Base-by-base conservation (phyloP, 169 alveolate genomes). In the Plasmodium berghei region DNA sequence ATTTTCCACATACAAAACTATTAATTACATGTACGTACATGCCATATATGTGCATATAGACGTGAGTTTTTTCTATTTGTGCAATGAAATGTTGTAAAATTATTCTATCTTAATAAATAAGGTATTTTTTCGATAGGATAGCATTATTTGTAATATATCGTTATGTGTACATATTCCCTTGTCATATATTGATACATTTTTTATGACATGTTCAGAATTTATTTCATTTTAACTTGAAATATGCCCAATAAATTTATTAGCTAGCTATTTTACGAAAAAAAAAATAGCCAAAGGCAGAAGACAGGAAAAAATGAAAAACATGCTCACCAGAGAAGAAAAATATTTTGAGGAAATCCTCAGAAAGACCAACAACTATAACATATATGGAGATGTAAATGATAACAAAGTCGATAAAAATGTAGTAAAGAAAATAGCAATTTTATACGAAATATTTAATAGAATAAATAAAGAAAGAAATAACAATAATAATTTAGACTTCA, bases 361-460 rank as follows among this genome's bases (percentile, higher is more conserved):
- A 34, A 85, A 40, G n/a, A 12, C 45, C 9, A 24, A 66, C 10
- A 49, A 62, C 1, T 62, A 63, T 22, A 62, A 86, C 26, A 63
- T 85, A 48, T 85, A 69, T 46, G 91, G 71, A 6, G 91, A 85
- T 28, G 9, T 85, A 28, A 22, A 70, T 0, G 48, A 85, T 54
- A 20, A 85, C 42, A 67, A 22, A 1, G 34, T 85, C 1, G 91
- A 85, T 34, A 85, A 70, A 40, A 85, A 85, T 85, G 9, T 85
- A 10, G 52, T 85, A 12, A 85, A 85, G 26, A 85, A 85, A 18
- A 70, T 85, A n/a, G 58, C 91, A 1, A 85, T 85, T 45, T 72
- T 85, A 54, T 85, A 85, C 26, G 91, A 85, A 28, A 20, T 85
- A 9, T 85, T 85, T 49, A 45, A 28, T 16, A 22, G 64, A 9